Conservation (phyloP, 768 basidiomycete species). For the Xerocomellus dryophilus region DNA sequence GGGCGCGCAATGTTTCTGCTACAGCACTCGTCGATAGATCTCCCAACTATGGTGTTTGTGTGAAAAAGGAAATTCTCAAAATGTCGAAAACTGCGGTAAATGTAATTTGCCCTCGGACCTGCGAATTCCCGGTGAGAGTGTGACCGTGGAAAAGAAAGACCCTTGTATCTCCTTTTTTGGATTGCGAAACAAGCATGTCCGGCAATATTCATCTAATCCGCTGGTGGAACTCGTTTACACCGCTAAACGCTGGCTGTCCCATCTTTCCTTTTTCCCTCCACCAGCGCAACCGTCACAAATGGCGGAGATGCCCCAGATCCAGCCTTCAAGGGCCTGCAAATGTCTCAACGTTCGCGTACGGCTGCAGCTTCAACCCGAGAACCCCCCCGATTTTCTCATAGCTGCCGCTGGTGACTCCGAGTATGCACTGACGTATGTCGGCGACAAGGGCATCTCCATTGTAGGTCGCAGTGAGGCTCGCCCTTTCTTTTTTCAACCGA, state of each 20-base stretch:
- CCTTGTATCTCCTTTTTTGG: constrained; percentile 24
- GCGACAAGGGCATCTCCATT: constrained; percentile 62
- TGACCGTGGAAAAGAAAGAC: constrained; percentile 21
- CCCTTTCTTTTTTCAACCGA: background rate
- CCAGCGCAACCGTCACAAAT: constrained; percentile 18
- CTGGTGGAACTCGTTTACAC: constrained; percentile 17
- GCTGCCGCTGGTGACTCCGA: constrained; percentile 29
- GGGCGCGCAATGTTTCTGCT: background rate
- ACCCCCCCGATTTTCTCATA: constrained; percentile 38
- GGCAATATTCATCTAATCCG: constrained; percentile 34
- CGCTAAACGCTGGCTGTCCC: constrained; percentile 26
- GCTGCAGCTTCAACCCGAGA: constrained; percentile 26
- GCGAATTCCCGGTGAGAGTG: background rate
- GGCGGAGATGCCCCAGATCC: constrained; percentile 20
- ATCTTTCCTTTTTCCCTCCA: constrained; percentile 19
- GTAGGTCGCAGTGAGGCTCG: constrained; percentile 40
- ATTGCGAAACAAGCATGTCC: constrained; percentile 26
- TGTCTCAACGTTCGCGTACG: constrained; percentile 70
- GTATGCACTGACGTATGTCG: constrained; percentile 58
- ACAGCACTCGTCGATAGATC: background rate
- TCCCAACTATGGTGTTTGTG: background rate
- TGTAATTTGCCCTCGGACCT: constrained; percentile 3
- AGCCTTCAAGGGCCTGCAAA: constrained; percentile 50
- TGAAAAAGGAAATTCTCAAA: constrained; percentile 9
- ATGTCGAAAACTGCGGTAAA: constrained; percentile 8